Evolutionary conservation across 192 early-diverging fungal species (phyloP), one percentile per base, ranked within the genome.

Genomic region (Blastocladiella britannica): DNA sequence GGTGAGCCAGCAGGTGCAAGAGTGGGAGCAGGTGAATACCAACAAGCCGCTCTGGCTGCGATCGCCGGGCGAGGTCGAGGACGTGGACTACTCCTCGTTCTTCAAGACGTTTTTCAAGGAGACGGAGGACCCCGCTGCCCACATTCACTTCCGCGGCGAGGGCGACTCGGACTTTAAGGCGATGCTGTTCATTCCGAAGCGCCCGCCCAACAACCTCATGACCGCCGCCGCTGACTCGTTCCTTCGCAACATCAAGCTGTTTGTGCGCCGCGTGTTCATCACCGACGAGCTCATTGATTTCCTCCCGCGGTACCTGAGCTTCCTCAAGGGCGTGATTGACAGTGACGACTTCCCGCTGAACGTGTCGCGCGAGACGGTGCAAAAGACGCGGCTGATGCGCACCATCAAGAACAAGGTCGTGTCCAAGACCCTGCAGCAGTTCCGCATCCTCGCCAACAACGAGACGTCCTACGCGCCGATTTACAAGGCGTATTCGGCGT

Each of bases 331-430:
- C 31, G 68, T 98, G 43, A 84, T 98, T 12, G 95, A 98, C 72
- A 84, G 87, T 1, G 92, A 96, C 66, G 93, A 98, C 63, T 69
- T 96, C 57, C 93, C 95, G n/a, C 72, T 98, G 53, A 96, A 96
- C 59, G 89, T 98, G 20, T 97, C 93, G 5, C 83, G 95, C 57
- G 95, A 98, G 72, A 93, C 91, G 7, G 72, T 98, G 52, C 95
- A 98, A 71, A 82, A 91, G 56, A 79, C 86, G 63, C 77, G 76
- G 25, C 65, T 79, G 25, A 79, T 97, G 54, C 81, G 81, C 66
- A 65, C 78, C 23, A 91, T 98, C 56, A 76, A 78, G 57, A 91
- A 89, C 65, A 88, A 83, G 63, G 57, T 98, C n/a, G 71, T 93
- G 52, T 82, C 81, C 62, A 96, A 87, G 71, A 70, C 86, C 53